phyloP scores from a whole-genome alignment of 2,329 filamentous ascomycete genomes.

The Penicillium olsonii region DNA sequence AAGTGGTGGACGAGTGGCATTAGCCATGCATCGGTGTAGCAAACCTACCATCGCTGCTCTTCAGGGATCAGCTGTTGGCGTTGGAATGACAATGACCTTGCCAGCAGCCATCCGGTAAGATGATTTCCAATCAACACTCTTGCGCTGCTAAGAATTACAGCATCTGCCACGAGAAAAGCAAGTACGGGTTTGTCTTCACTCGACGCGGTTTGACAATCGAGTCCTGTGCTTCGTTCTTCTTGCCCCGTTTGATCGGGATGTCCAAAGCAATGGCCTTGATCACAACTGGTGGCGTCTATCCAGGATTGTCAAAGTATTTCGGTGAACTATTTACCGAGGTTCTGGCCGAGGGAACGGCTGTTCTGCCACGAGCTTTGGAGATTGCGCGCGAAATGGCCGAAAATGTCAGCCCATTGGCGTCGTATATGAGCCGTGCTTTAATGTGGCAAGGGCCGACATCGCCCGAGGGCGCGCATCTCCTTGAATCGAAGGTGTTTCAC shows the following conservation, averaged over 20 bases:
- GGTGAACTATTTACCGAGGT: conserved; percentile 65
- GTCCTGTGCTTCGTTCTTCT: conserved; percentile 67
- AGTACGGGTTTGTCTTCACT: conserved; percentile 71
- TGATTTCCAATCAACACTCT: too few relatives aligned
- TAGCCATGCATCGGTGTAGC: conserved; percentile 59
- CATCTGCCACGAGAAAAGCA: conserved; percentile 49
- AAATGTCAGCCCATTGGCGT: conserved; percentile 62
- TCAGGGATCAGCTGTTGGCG: conserved; percentile 61
- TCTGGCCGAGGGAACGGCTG: conserved; percentile 54
- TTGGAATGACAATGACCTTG: conserved; percentile 64
- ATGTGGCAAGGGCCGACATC: conserved; percentile 54
- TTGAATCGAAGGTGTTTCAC: conserved; percentile 49
- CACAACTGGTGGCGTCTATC: conserved; percentile 65
- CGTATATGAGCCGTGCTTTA: conserved; percentile 65
- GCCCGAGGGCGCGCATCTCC: conserved; percentile 64
- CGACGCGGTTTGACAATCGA: conserved; percentile 70
- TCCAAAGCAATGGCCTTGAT: conserved; percentile 64
- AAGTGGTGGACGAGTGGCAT: conserved; percentile 51
- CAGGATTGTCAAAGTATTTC: conserved; percentile 45
- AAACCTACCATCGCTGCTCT: conserved; percentile 63
- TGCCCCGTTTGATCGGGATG: conserved; percentile 67
- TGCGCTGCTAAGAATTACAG: conserved; percentile 5
- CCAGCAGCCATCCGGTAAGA: conserved; percentile 45
- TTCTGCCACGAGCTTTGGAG: conserved; percentile 63
- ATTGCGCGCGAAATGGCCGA: conserved; percentile 62